phyloP scores from a whole-genome alignment of 2,329 filamentous ascomycete genomes.

The Metarhizium anisopliae region DNA sequence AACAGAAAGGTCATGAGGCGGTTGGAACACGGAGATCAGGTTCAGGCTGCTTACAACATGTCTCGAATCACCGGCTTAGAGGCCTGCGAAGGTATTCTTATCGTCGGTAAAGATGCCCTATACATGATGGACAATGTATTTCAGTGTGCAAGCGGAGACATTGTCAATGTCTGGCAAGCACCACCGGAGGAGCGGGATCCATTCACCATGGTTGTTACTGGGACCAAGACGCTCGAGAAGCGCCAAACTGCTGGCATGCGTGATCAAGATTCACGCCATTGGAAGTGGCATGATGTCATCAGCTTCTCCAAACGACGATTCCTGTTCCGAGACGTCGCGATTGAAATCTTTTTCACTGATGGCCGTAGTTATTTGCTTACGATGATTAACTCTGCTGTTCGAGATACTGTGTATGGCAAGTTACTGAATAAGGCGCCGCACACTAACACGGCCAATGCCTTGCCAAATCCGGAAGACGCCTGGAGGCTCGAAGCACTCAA shows the following conservation, averaged over 20 bases:
- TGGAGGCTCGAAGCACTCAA: conserved; percentile 87
- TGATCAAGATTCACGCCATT: conserved; percentile 79
- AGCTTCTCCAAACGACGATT: conserved; percentile 95
- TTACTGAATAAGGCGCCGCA: conserved; percentile 74
- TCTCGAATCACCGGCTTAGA: conserved; percentile 91
- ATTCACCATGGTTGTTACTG: conserved; percentile 87
- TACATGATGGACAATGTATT: conserved; percentile 98
- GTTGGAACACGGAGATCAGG: conserved; percentile 79
- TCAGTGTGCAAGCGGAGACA: conserved; percentile 88
- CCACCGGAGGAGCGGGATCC: conserved; percentile 87
- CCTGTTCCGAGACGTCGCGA: conserved; percentile 85
- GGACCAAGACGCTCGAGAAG: conserved; percentile 51
- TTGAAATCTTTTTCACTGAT: conserved; percentile 97
- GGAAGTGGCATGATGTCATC: conserved; percentile 91
- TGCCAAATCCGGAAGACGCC: conserved; percentile 73
- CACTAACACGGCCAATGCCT: conserved; percentile 57
- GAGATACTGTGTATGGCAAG: conserved; percentile 74
- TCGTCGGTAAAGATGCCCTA: conserved; percentile 82
- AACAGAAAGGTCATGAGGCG: conserved; percentile 96
- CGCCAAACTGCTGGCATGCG: conserved; percentile 42
- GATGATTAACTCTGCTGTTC: conserved; percentile 59
- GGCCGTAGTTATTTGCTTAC: conserved; percentile 91
- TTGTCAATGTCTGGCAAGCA: conserved; percentile 93
- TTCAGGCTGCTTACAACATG: conserved; percentile 90
- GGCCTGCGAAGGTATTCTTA: conserved; percentile 85